Percentiles rank a stretch among this genome's conserved stretches.
Evolutionary conservation across 2,329 filamentous ascomycete genomes (phyloP).

Genomic region (Alternaria gaisen): DNA sequence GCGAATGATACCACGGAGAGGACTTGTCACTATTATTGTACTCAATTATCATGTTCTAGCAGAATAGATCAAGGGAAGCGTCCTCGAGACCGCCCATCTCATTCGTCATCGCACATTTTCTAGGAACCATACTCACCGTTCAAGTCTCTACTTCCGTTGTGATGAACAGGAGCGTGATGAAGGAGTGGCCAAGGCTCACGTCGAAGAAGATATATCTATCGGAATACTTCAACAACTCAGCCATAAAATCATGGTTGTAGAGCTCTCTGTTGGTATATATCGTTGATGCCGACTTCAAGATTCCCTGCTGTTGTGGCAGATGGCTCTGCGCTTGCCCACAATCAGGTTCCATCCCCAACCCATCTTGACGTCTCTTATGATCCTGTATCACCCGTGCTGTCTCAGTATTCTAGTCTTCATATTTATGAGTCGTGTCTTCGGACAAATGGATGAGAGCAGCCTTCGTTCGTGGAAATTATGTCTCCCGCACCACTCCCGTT

Average conservation of each 20-base stretch:
- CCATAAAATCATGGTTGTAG: neutral
- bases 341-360: neutral
- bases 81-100: constrained; percentile 5
- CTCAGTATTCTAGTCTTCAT: neutral
- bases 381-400: neutral
- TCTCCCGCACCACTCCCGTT: neutral
- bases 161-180: too few species aligned
- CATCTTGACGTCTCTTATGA: neutral
- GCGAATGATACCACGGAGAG: constrained; percentile 36
- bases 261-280: neutral
- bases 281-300: too few species aligned
- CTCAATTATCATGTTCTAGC: constrained; percentile 26
- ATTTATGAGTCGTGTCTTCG: neutral
- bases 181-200: too few species aligned
- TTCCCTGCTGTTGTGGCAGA: too few species aligned
- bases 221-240: too few species aligned
- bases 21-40: constrained; percentile 29
- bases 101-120: constrained; percentile 1
- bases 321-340: neutral
- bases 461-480: constrained; percentile 3
- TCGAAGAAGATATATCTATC: too few species aligned
- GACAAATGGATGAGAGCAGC: neutral
- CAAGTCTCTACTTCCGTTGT: neutral
- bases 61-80: constrained; percentile 30
- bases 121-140: constrained; percentile 9